Conservation (phyloP, 2,329 filamentous ascomycete species). For the Colletotrichum sp. region DNA sequence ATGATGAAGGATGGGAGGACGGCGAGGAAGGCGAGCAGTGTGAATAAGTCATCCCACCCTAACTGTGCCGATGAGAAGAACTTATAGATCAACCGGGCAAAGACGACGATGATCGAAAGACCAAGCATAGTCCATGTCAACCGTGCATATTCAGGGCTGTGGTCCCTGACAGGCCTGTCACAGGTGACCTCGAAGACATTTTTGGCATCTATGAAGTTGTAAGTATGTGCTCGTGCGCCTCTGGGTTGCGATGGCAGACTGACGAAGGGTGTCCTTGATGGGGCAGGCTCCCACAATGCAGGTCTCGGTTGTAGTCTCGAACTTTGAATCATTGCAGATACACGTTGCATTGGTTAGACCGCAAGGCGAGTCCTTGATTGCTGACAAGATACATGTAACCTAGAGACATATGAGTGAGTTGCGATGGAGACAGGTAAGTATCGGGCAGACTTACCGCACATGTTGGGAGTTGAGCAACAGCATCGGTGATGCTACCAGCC, state of each 20-base stretch:
- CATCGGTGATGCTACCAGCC: background rate
- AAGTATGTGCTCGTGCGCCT: background rate
- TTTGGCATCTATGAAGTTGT: background rate
- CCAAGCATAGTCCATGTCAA: conserved; percentile 5
- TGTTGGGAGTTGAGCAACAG: conserved; percentile 27
- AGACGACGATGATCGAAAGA: conserved; percentile 29
- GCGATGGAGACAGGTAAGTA: background rate
- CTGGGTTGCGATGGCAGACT: background rate
- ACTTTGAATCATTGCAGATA: conserved; percentile 7
- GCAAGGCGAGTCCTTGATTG: background rate
- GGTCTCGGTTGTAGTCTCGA: background rate
- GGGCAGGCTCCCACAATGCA: conserved; percentile 5
- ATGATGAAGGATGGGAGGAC: conserved; percentile 27
- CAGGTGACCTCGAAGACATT: conserved; percentile 9
- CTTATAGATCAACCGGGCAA: conserved; percentile 35
- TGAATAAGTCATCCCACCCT: conserved; percentile 34
- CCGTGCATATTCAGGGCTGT: background rate
- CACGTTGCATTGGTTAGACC: conserved; percentile 1
- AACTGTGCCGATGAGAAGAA: conserved; percentile 30
- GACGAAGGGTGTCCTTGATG: conserved; percentile 13
- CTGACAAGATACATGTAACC: conserved; percentile 3
- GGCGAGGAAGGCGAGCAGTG: conserved; percentile 25
- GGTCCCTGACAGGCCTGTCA: conserved; percentile 1
- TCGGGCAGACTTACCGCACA: conserved; percentile 32
- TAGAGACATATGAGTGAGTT: background rate